Conservation (phyloP, 2,329 filamentous ascomycete species). For the Aspergillaceae sp. region DNA sequence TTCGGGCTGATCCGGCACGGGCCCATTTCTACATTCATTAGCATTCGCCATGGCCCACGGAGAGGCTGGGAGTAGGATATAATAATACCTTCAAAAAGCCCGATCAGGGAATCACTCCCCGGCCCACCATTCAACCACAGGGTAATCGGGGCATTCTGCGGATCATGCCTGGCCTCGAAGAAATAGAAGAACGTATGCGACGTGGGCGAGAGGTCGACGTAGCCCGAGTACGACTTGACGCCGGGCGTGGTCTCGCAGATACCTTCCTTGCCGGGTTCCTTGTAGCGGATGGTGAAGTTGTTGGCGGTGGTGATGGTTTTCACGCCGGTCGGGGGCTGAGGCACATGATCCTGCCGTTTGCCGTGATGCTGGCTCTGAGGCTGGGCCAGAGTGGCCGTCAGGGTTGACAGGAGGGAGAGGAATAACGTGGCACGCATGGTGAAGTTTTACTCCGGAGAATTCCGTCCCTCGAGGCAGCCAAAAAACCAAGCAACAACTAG, state of each 20-base stretch:
- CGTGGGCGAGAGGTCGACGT: constrained; percentile 44
- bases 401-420: too few species aligned
- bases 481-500: too few species aligned
- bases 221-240: constrained; percentile 50
- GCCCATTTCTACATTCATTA: constrained; percentile 25
- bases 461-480: too few species aligned
- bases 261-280: constrained; percentile 44
- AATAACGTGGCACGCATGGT: too few species aligned
- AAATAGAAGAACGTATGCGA: constrained; percentile 50
- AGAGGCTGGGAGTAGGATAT: background rate
- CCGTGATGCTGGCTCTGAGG: too few species aligned
- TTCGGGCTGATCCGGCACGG: constrained; percentile 39
- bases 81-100: constrained; percentile 31
- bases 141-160: constrained; percentile 35
- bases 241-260: constrained; percentile 49
- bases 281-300: constrained; percentile 49
- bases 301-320: constrained; percentile 31
- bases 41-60: background rate
- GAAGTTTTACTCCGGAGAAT: too few species aligned
- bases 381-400: too few species aligned
- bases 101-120: constrained; percentile 35
- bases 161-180: constrained; percentile 48
- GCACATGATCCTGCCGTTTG: constrained; percentile 17
- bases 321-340: constrained; percentile 29
- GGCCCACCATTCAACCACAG: constrained; percentile 38